Conservation (phyloP, 345 rosid genomes). For the Eucalyptus polyanthemos region DNA sequence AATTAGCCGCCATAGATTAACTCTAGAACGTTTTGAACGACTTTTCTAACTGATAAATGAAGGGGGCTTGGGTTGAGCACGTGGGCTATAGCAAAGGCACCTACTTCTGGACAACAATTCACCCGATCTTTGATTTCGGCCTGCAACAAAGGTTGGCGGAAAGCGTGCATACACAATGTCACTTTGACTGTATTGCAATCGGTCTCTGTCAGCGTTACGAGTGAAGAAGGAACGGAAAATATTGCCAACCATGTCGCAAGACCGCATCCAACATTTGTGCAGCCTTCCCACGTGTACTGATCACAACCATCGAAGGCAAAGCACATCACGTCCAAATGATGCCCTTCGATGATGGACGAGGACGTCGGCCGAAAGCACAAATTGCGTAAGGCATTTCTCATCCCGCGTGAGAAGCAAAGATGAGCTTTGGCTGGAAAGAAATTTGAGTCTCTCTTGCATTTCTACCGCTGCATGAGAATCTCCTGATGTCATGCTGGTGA, state of each 20-base stretch:
- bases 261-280: neutral
- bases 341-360: neutral
- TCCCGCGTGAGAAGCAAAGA: neutral
- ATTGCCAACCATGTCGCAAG: neutral
- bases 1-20: accelerated
- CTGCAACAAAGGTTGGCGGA: neutral
- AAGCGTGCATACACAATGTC: neutral
- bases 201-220: neutral
- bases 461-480: neutral
- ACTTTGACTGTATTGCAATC: neutral
- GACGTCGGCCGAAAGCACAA: neutral
- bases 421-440: neutral
- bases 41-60: neutral
- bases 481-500: neutral
- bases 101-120: neutral
- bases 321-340: neutral
- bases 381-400: neutral
- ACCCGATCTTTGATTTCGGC: neutral
- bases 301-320: neutral
- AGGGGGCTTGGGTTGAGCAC: neutral
- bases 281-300: neutral
- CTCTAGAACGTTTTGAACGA: neutral
- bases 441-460: neutral
- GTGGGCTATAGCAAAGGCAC: neutral
- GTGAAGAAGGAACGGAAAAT: neutral